Evolutionary conservation across 1,284 basidiomycete species (phyloP).

Genomic region (Pseudozyma sp.): DNA sequence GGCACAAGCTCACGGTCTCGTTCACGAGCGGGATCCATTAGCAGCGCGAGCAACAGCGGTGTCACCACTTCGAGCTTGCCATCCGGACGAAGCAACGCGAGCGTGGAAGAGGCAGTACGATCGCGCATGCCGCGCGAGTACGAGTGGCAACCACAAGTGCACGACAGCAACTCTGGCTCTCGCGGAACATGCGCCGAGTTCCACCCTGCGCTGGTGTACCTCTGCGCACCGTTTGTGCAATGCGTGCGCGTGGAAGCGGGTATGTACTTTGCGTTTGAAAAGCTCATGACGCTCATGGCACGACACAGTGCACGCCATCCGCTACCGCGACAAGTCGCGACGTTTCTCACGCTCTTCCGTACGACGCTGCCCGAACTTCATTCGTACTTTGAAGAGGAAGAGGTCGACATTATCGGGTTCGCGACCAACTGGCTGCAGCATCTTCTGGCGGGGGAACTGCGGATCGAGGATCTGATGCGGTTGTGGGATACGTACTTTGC

Average conservation of each 20-base stretch:
- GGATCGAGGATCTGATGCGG: conserved; percentile 65
- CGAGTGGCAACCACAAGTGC: conserved; percentile 53
- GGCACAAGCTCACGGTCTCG: conserved; percentile 36
- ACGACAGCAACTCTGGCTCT: conserved; percentile 3
- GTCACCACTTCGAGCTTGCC: not conserved
- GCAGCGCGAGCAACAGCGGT: conserved; percentile 13
- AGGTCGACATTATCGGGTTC: conserved; percentile 65
- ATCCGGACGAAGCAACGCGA: not conserved
- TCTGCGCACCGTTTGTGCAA: conserved; percentile 67
- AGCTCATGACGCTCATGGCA: conserved; percentile 63
- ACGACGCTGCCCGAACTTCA: conserved; percentile 67
- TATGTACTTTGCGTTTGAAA: conserved; percentile 69
- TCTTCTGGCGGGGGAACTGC: conserved; percentile 65
- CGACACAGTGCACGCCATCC: conserved; percentile 53
- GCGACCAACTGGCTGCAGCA: conserved; percentile 67
- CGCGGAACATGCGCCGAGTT: conserved; percentile 44
- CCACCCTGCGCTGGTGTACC: conserved; percentile 65
- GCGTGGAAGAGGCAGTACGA: conserved; percentile 29
- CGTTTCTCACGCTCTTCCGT: conserved; percentile 67
- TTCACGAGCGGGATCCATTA: conserved; percentile 40
- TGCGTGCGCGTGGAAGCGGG: conserved; percentile 68
- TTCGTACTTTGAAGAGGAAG: conserved; percentile 69
- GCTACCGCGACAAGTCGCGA: conserved; percentile 60
- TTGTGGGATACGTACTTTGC: conserved; percentile 69
- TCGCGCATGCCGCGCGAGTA: conserved; percentile 56